These are phyloP conservation scores for Globisporangium perplexum DNA, from an alignment of 352 stramenopile species.

Conservation along the genomic window DNA sequence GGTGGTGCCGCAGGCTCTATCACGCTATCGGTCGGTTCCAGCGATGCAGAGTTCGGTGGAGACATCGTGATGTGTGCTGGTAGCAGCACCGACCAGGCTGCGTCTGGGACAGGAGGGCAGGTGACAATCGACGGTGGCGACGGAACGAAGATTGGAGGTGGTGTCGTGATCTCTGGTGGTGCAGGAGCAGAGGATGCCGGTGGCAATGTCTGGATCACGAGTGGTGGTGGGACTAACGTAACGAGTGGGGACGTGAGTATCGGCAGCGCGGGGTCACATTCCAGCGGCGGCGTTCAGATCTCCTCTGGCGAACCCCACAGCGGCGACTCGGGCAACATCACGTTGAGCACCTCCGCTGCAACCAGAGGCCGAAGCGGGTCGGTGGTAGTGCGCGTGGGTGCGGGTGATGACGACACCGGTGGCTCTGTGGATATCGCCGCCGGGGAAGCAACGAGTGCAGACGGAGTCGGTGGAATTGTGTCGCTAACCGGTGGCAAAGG, in stretches of 20 bases:
- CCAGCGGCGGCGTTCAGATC: conserved; percentile 17
- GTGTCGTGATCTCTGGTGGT: conserved; percentile 19
- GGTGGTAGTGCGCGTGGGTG: conserved; percentile 18
- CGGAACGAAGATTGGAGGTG: conserved; percentile 19
- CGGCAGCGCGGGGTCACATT: conserved; percentile 13
- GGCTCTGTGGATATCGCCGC: conserved; percentile 13
- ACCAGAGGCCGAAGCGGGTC: conserved; percentile 15
- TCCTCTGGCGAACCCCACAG: conserved; percentile 14
- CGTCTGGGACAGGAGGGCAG: conserved; percentile 15
- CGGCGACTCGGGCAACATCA: conserved; percentile 18
- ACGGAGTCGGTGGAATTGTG: conserved; percentile 17
- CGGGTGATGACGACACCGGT: conserved; percentile 13
- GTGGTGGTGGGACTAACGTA: conserved; percentile 12
- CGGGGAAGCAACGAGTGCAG: conserved; percentile 8
- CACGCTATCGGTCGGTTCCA: conserved; percentile 19
- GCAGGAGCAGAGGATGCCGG: conserved; percentile 15
- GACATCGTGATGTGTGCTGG: conserved; percentile 19
- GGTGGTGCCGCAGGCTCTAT: conserved; percentile 18
- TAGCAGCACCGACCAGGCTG: conserved; percentile 8
- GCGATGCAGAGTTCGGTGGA: conserved; percentile 9
- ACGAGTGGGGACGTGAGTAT: conserved; percentile 19
- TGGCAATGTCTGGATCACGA: conserved; percentile 19
- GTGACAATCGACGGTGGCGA: conserved; percentile 14
- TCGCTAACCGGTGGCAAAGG: conserved; percentile 17
- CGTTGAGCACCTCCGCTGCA: conserved; percentile 11